phyloP scores from a whole-genome alignment of 2,329 filamentous ascomycete species.

The Cladosporium sp. region DNA sequence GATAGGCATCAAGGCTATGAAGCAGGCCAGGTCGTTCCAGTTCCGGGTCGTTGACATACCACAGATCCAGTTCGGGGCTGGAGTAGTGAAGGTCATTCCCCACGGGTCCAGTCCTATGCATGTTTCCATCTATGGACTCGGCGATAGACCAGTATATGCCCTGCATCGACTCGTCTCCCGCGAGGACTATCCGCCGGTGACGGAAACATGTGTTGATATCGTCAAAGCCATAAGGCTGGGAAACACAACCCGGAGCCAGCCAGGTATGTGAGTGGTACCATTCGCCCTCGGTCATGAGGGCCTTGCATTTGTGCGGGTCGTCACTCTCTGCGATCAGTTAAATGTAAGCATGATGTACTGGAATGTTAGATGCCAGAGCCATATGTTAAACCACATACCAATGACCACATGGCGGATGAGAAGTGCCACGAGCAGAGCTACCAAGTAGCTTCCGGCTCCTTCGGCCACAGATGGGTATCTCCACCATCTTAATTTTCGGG shows the following conservation, averaged over 20 bases:
- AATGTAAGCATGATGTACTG: background rate
- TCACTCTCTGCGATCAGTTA: background rate
- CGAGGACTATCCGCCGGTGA: conserved; percentile 51
- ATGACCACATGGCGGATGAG: background rate
- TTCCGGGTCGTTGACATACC: conserved; percentile 61
- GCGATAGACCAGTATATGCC: conserved; percentile 57
- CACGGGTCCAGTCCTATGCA: conserved; percentile 34
- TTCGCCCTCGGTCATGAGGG: conserved; percentile 47
- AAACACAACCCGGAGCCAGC: conserved; percentile 57
- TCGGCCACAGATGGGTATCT: background rate
- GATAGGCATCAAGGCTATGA: conserved; percentile 39
- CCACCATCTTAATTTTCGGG: background rate
- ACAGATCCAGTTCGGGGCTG: conserved; percentile 43
- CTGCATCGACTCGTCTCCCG: conserved; percentile 57
- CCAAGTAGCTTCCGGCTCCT: background rate
- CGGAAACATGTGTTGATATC: conserved; percentile 52
- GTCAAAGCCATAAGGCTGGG: conserved; percentile 51
- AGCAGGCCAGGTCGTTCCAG: conserved; percentile 48
- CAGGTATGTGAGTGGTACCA: conserved; percentile 51
- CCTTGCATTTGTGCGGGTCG: conserved; percentile 52
- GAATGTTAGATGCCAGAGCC: background rate
- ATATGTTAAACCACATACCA: background rate
- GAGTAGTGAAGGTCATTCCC: conserved; percentile 41
- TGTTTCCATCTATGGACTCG: conserved; percentile 41
- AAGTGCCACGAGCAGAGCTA: background rate